Evolutionary conservation across 768 basidiomycete genomes (phyloP).

Genomic region (Tricholoma furcatifolium): DNA sequence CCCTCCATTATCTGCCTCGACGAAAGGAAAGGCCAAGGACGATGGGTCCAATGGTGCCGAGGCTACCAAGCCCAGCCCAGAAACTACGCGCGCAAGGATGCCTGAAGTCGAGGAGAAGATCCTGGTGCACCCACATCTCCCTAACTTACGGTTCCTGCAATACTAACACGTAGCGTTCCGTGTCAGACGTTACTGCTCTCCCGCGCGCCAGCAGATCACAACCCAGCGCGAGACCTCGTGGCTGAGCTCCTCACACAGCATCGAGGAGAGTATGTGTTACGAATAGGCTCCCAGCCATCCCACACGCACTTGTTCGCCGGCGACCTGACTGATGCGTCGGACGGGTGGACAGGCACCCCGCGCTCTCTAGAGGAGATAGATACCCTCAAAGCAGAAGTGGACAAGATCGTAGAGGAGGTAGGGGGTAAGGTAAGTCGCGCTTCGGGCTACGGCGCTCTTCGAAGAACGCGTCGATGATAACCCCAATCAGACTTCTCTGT

Average conservation of each 20-base stretch:
- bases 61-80: background rate
- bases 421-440: constrained; percentile 66
- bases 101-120: constrained; percentile 55
- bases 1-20: constrained; percentile 6
- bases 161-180: constrained; percentile 9
- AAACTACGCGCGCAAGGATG: constrained; percentile 23
- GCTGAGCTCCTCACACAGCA: constrained; percentile 65
- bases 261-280: constrained; percentile 73
- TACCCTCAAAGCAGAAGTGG: constrained; percentile 41
- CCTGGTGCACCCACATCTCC: constrained; percentile 35
- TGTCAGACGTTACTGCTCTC: constrained; percentile 46
- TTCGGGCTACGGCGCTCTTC: background rate
- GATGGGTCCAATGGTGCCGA: constrained; percentile 20
- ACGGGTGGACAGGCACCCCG: constrained; percentile 54
- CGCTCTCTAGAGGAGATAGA: constrained; percentile 55
- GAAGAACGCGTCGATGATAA: background rate
- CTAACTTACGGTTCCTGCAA: background rate
- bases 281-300: constrained; percentile 69
- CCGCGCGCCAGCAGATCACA: constrained; percentile 38
- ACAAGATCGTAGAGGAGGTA: constrained; percentile 63
- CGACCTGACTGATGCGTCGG: constrained; percentile 43
- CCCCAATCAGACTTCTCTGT: constrained; percentile 47
- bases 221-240: constrained; percentile 60
- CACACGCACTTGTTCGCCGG: constrained; percentile 53
- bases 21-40: constrained; percentile 44